Conservation (phyloP, 768 basidiomycete genomes). For the Roridomyces roridus region DNA sequence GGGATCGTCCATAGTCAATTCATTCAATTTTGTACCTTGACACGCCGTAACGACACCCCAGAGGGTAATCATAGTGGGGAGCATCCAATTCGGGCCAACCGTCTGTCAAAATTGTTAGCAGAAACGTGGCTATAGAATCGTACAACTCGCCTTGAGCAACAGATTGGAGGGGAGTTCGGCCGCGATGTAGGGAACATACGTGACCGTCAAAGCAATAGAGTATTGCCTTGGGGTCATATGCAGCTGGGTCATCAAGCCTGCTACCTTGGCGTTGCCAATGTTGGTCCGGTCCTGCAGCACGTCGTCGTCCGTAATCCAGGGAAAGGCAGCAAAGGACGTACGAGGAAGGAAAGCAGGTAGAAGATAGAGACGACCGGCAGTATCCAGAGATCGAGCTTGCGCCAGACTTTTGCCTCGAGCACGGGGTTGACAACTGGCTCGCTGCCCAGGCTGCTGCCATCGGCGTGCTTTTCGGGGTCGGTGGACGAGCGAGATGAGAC, state of each 20-base stretch:
- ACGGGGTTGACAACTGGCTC: constrained; percentile 31
- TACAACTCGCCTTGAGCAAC: constrained; percentile 51
- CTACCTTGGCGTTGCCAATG: constrained; percentile 63
- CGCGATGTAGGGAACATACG: constrained; percentile 59
- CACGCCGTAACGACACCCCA: constrained; percentile 75
- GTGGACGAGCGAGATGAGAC: constrained; percentile 26
- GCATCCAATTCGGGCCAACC: constrained; percentile 61
- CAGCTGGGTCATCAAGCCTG: constrained; percentile 62
- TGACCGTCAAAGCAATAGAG: constrained; percentile 54
- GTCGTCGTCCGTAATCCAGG: background rate
- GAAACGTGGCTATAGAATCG: background rate
- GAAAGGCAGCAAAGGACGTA: constrained; percentile 23
- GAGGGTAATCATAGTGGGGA: constrained; percentile 64
- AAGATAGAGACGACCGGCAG: constrained; percentile 56
- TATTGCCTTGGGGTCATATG: constrained; percentile 57
- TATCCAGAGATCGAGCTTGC: constrained; percentile 54
- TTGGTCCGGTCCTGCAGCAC: constrained; percentile 55
- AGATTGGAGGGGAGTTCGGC: constrained; percentile 70
- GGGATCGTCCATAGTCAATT: no score
- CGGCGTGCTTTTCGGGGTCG: constrained; percentile 39
- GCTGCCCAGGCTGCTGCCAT: constrained; percentile 30
- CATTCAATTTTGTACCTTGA: constrained; percentile 56
- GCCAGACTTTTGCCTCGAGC: constrained; percentile 51
- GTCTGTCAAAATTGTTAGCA: constrained; percentile 31
- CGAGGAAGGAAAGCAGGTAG: constrained; percentile 63